Conservation (phyloP, 345 rosid genomes). For the Eucalyptus dawsonii region DNA sequence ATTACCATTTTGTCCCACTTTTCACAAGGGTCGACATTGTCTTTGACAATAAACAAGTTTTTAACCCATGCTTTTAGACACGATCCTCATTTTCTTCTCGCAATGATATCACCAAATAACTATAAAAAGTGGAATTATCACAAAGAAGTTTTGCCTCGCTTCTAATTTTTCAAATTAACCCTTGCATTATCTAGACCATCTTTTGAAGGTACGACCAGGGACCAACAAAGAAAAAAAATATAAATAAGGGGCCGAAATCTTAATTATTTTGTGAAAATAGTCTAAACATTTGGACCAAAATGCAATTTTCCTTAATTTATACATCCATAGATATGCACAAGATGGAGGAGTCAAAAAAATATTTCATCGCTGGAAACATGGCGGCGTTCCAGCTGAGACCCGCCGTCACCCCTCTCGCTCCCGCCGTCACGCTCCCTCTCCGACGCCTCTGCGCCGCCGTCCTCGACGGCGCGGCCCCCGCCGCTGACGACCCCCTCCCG, state of each 20-base stretch:
- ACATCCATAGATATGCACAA: neutral
- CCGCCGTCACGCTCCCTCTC: neutral
- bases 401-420: neutral
- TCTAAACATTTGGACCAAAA: neutral
- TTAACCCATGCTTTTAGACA: neutral
- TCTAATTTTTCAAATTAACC: neutral
- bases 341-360: neutral
- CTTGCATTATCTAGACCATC: neutral
- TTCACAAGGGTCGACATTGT: neutral
- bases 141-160: neutral
- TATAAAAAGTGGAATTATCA: neutral
- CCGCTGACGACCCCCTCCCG: slow-evolving; percentile 19
- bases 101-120: neutral
- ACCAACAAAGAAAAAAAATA: neutral
- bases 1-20: neutral
- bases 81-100: neutral
- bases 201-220: neutral
- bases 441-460: neutral
- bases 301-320: neutral
- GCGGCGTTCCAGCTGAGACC: neutral
- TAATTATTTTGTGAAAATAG: neutral
- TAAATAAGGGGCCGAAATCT: neutral
- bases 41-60: neutral
- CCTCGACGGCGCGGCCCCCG: neutral
- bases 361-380: neutral